Evolutionary conservation across 75 land plant species (phyloP), one percentile per base, ranked within the genome.

Genomic region (Selaginella moellendorffii): DNA sequence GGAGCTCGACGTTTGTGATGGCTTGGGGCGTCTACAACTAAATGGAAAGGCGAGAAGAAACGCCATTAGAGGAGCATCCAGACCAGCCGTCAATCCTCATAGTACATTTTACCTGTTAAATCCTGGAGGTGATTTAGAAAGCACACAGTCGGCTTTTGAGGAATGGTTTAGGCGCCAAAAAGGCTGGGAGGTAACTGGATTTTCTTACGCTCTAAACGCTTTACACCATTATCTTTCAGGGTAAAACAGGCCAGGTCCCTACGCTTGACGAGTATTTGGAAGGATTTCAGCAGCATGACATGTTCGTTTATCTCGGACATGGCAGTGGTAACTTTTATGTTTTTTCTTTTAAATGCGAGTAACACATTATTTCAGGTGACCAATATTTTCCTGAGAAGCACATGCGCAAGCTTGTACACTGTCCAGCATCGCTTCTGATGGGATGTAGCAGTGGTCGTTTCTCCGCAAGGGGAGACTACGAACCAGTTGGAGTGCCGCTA

Each of bases 391-490:
- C 86, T 23, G 74, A 74, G 62, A 71, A 78, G 29, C 64, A 80
- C 53, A 74, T 92, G 42, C 72, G 76, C 31, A 79, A 74, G 54
- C 71, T 92, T 23, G 78, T 85, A 2, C 61, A 67, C 18, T 92
- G 97, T 81, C 83, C 97, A 56, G 97, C 89, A 54, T 72, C 83
- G 19, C 53, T 88, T 28, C 77, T 92, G 0, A 88, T 92, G 93
- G 97, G 97, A 12, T 92, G 97, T 74, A 92, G 95, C 54, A 88
- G 97, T 76, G 97, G 97, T 12, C 74, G 83, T 2, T 71, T 92
- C 14, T 54, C 46, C 28, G 29, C 68, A 2, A 71, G 73, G 36
- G 97, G 97, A 0, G 73, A 68, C 31, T 92, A 92, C 67, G 74
- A 74, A 60, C 97, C 97, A 29, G 72, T 68, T 20, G 93, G 97